Percentiles rank a stretch among this genome's conserved stretches.
Conservation (phyloP, 345 rosid species). For the Mangifera indica region DNA sequence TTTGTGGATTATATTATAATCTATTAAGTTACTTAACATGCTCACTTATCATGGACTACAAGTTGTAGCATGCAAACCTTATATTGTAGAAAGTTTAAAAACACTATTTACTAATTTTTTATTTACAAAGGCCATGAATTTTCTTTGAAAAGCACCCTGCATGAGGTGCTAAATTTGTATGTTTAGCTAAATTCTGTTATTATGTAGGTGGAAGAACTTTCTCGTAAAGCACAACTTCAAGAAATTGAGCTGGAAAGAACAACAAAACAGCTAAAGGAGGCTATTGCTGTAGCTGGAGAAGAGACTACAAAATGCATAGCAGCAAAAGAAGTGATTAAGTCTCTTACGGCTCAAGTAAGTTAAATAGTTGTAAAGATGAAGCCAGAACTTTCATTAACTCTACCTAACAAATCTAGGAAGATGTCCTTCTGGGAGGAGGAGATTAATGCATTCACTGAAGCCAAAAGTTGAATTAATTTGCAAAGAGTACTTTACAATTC, state of each 20-base stretch:
- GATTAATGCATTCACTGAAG: no score
- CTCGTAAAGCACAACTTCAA: slow-evolving; percentile 57
- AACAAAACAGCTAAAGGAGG: slow-evolving; percentile 62
- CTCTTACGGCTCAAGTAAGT: slow-evolving; percentile 71
- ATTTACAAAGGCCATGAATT: not conserved
- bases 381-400: no score
- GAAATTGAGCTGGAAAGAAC: slow-evolving; percentile 63
- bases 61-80: not conserved
- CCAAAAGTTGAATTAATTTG: no score
- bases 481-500: no score
- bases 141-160: slow-evolving; percentile 1
- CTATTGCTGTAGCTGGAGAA: slow-evolving; percentile 57
- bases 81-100: not conserved
- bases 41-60: not conserved
- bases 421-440: no score
- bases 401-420: no score
- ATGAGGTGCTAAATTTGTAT: not conserved
- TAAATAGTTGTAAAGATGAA: not conserved
- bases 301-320: slow-evolving; percentile 78
- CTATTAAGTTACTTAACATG: no score
- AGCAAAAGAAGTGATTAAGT: slow-evolving; percentile 77
- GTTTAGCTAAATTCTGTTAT: slow-evolving; percentile 12
- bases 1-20: slow-evolving; percentile 20
- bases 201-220: slow-evolving; percentile 62
- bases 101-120: not conserved